These are phyloP conservation scores for Lentithecium fluviatile DNA, from an alignment of 495 filamentous ascomycete species.

Conservation along the genomic window DNA sequence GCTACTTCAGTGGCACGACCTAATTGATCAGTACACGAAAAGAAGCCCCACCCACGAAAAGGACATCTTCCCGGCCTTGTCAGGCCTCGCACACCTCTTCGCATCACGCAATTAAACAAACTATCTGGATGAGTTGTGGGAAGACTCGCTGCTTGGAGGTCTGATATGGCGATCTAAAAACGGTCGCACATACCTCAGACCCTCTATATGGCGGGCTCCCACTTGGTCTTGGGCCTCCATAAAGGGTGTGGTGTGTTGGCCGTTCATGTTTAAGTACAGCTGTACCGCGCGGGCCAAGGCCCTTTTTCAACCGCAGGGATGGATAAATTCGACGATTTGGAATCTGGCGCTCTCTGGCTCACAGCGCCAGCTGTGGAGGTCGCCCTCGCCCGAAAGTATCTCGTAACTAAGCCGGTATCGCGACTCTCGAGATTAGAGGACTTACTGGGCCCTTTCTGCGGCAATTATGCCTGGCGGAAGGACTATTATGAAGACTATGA, in stretches of 20 bases:
- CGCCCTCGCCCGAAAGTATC: too few relatives aligned
- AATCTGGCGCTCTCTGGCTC: too few relatives aligned
- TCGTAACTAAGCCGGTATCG: too few relatives aligned
- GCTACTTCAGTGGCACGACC: too few relatives aligned
- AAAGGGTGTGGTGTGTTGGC: not conserved
- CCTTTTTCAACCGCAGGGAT: too few relatives aligned
- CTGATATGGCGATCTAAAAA: constrained; percentile 15
- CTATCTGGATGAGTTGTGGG: constrained; percentile 29
- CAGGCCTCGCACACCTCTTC: constrained; percentile 37
- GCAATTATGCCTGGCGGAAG: too few relatives aligned
- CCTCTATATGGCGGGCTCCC: constrained; percentile 34
- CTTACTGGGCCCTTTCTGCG: too few relatives aligned
- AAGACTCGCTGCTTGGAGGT: constrained; percentile 8
- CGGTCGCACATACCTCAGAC: not conserved
- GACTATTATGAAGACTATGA: too few relatives aligned
- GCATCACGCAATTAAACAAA: not conserved
- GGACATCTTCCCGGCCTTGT: constrained; percentile 43
- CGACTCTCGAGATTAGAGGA: too few relatives aligned
- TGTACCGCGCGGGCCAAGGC: not conserved
- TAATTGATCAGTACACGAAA: too few relatives aligned
- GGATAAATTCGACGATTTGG: too few relatives aligned
- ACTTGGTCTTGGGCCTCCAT: constrained; percentile 47
- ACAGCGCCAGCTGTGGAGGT: too few relatives aligned
- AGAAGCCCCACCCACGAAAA: constrained; percentile 36
- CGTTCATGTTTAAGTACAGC: not conserved